Percentiles rank a stretch among this genome's conserved stretches.
These are phyloP conservation scores for Blastobotrys petasosporus DNA, from an alignment of 1,139 yeast species.

Conservation along the genomic window DNA sequence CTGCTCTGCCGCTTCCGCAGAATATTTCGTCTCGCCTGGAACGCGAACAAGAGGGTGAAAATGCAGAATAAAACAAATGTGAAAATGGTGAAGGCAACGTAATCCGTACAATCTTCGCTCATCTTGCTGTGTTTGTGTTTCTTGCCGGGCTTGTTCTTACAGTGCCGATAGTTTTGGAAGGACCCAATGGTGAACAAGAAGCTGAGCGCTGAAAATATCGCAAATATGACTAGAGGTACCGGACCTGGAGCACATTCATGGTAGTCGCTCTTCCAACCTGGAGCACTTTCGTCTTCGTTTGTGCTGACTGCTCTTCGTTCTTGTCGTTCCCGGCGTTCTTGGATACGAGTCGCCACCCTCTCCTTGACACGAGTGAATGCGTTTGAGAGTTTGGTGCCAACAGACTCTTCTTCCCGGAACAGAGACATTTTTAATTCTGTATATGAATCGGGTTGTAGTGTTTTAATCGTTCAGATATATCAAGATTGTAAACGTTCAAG, in stretches of 20 bases:
- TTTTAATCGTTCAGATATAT: no score
- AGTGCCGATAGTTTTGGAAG: slow-evolving; percentile 1
- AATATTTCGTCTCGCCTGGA: slow-evolving; percentile 6
- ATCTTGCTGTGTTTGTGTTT: slow-evolving; percentile 1
- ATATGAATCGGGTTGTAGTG: no score
- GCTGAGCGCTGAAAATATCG: background rate
- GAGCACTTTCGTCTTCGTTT: background rate
- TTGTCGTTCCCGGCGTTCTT: background rate
- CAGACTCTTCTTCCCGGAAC: background rate
- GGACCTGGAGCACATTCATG: slow-evolving; percentile 8
- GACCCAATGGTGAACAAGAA: slow-evolving; percentile 1
- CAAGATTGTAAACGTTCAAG: no score
- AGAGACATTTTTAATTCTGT: no score
- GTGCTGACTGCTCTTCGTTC: background rate
- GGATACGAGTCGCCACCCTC: no score
- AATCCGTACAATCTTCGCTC: background rate
- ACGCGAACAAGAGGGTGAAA: background rate
- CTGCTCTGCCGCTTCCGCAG: slow-evolving; percentile 2
- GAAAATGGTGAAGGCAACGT: background rate
- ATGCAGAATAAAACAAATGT: background rate
- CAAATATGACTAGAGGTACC: slow-evolving; percentile 4
- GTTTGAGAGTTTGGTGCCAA: no score
- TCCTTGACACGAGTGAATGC: no score
- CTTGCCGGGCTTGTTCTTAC: slow-evolving; percentile 4
- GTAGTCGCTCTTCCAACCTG: slow-evolving; percentile 3